Evolutionary conservation across 352 stramenopile genomes (phyloP).

Genomic region (Pythium angustatum): DNA sequence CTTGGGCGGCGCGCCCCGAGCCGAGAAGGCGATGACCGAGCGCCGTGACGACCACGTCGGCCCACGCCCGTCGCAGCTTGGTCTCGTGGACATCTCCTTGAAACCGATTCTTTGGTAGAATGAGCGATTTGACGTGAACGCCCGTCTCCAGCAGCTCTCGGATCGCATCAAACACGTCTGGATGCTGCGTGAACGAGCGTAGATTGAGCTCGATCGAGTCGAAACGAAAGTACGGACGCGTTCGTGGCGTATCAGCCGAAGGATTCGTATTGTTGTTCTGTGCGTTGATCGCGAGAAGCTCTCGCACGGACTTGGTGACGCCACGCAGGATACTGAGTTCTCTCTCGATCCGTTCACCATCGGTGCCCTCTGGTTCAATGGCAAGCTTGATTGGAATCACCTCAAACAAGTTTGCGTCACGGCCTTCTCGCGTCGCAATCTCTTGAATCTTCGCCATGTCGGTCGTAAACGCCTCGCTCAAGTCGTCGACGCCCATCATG

Average conservation of each 20-base stretch:
- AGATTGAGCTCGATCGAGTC: constrained; percentile 10
- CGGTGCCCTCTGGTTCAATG: background rate
- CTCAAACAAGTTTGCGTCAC: background rate
- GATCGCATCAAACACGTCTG: constrained; percentile 5
- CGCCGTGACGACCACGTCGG: background rate
- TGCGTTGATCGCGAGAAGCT: constrained; percentile 1
- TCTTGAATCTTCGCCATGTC: constrained; percentile 5
- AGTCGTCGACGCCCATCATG: constrained; percentile 2
- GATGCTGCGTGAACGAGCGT: background rate
- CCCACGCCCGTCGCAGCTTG: background rate
- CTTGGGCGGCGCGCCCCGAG: background rate
- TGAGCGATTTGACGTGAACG: background rate
- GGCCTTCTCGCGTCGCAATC: background rate
- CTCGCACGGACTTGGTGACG: background rate
- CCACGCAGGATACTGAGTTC: constrained; percentile 4
- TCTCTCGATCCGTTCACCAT: background rate
- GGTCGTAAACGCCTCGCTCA: background rate
- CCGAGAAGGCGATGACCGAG: background rate
- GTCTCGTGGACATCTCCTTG: background rate
- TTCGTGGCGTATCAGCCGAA: too few species aligned
- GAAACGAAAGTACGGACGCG: constrained; percentile 4
- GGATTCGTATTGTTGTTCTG: background rate
- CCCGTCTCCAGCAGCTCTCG: constrained; percentile 10
- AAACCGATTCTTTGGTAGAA: background rate
- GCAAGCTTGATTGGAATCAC: constrained; percentile 8